phyloP scores from a whole-genome alignment of 331 rosid species.

The Ulmus americana region DNA sequence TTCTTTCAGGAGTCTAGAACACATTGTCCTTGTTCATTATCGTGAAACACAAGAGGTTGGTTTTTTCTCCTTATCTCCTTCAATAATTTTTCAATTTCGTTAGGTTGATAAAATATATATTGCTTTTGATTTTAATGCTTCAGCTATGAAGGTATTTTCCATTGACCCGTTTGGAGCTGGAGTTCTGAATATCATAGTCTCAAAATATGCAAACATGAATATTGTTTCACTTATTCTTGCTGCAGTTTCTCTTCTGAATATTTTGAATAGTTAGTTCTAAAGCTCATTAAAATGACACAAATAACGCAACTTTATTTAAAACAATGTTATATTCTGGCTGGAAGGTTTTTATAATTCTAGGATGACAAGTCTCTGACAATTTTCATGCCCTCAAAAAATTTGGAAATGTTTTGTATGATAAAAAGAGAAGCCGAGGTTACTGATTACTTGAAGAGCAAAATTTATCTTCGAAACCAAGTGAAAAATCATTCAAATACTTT shows the following conservation, averaged over 20 bases:
- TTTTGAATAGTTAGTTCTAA: background rate
- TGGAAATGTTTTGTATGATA: background rate
- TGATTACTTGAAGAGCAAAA: constrained; percentile 9
- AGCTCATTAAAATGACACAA: background rate
- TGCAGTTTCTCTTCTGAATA: background rate
- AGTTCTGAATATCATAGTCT: background rate
- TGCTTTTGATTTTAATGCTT: constrained; percentile 10
- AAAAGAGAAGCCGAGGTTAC: background rate
- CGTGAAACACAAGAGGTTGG: constrained; percentile 91
- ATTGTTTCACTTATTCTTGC: background rate
- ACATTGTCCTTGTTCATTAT: constrained; percentile 94
- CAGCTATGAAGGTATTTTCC: background rate
- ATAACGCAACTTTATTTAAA: background rate
- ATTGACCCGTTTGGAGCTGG: background rate
- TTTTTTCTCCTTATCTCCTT: constrained; percentile 18
- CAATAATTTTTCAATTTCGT: constrained; percentile 4
- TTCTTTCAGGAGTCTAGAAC: constrained; percentile 83
- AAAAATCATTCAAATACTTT: background rate
- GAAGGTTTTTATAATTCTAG: background rate
- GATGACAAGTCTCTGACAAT: background rate
- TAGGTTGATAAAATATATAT: constrained; percentile 1
- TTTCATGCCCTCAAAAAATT: background rate
- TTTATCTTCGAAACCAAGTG: constrained; percentile 6
- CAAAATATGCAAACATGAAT: background rate
- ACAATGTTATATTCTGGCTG: background rate